Conservation (phyloP, 2,329 filamentous ascomycete species). For the Xylariaceae sp. region DNA sequence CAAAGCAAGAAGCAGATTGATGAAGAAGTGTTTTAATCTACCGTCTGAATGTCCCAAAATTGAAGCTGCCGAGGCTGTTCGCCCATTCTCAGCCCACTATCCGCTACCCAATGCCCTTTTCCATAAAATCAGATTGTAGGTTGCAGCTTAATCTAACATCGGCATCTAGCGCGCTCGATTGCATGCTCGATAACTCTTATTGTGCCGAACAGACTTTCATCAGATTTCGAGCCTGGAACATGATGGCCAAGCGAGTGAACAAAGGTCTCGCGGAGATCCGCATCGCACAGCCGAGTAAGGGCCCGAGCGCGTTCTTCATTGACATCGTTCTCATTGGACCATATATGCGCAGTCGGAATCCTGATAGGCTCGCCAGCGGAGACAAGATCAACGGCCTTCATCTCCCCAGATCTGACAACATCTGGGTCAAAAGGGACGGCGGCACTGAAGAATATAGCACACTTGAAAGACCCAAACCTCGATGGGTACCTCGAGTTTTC, state of each 20-base stretch:
- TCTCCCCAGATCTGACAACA: constrained; percentile 19
- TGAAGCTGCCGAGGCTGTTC: too few relatives aligned
- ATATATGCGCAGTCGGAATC: constrained; percentile 29
- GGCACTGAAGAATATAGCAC: constrained; percentile 31
- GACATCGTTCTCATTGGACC: constrained; percentile 18
- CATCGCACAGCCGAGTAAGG: constrained; percentile 22
- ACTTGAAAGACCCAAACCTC: constrained; percentile 27
- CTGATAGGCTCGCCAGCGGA: constrained; percentile 22
- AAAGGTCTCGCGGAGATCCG: constrained; percentile 21
- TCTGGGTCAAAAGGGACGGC: constrained; percentile 28
- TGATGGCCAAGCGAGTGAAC: constrained; percentile 25
- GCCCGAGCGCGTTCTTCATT: constrained; percentile 16
- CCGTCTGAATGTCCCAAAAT: too few relatives aligned
- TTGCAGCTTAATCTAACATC: too few relatives aligned
- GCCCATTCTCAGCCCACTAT: too few relatives aligned
- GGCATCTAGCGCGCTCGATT: constrained; percentile 22
- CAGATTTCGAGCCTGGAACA: constrained; percentile 26
- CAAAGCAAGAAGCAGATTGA: too few relatives aligned
- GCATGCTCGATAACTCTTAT: constrained; percentile 27
- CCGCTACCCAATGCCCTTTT: too few relatives aligned
- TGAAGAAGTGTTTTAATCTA: too few relatives aligned
- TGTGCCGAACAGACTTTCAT: constrained; percentile 19
- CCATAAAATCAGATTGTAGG: background rate
- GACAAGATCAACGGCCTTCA: constrained; percentile 25
- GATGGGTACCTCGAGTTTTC: constrained; percentile 23